These are phyloP conservation scores for Yamadazyma paraphyllophila DNA, from an alignment of 805 yeast genomes.

Conservation along the genomic window DNA sequence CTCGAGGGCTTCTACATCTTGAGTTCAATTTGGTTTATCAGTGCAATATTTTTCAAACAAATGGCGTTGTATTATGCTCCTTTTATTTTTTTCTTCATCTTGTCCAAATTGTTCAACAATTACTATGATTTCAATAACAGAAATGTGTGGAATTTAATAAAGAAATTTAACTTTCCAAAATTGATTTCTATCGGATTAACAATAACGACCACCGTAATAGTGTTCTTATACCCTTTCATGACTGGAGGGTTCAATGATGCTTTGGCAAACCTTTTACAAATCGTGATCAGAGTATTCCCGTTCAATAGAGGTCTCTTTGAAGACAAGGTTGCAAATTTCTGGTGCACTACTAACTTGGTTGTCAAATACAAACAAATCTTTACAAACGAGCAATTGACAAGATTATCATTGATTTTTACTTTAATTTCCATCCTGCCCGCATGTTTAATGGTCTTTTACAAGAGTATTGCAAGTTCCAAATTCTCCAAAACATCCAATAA, in stretches of 20 bases:
- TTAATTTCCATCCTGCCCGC: conserved; percentile 35
- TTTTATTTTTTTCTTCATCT: conserved; percentile 74
- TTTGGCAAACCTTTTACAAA: conserved; percentile 38
- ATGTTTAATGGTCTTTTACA: conserved; percentile 35
- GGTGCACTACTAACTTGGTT: conserved; percentile 89
- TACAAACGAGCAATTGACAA: conserved; percentile 56
- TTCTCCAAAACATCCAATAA: conserved; percentile 16
- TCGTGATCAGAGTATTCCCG: conserved; percentile 75
- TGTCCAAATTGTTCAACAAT: conserved; percentile 45
- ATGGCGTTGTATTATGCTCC: conserved; percentile 96
- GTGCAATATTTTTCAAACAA: conserved; percentile 83
- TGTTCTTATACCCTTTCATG: conserved; percentile 61
- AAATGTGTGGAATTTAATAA: conserved; percentile 9
- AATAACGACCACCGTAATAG: conserved; percentile 52
- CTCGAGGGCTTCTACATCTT: conserved; percentile 59
- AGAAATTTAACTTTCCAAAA: conserved; percentile 51
- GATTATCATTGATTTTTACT: conserved; percentile 55
- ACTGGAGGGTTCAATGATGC: conserved; percentile 21
- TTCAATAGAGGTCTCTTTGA: conserved; percentile 92
- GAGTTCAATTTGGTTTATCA: conserved; percentile 75
- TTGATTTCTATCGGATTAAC: conserved; percentile 62
- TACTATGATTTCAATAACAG: conserved; percentile 16
- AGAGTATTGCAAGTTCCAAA: conserved; percentile 20
- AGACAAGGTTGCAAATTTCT: conserved; percentile 94
- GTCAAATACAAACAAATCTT: conserved; percentile 65